Base-by-base conservation (phyloP, 2,329 filamentous ascomycete species). In the Metarhizium brunneum region DNA sequence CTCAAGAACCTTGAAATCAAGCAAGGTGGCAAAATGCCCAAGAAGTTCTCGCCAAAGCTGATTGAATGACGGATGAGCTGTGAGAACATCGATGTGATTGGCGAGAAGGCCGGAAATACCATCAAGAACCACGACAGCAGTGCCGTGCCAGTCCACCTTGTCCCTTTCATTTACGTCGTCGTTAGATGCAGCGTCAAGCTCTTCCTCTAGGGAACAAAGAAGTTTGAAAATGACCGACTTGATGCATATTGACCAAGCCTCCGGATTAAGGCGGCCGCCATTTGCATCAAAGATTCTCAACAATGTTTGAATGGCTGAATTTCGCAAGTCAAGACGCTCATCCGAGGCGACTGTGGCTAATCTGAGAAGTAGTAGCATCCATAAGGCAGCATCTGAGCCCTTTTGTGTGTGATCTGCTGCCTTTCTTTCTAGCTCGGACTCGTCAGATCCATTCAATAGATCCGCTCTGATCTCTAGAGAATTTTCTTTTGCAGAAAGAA, bases 201-300 rank as follows among this genome's bases (percentile, higher is more conserved):
- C 79, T 29, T 72, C 68, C 62, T 86, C 81, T n/a, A 92, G 85
- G 0, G 83, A 85, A 4, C 84, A 79, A 3, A 95, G 71, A 61
- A 96, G 83, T 57, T 82, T 83, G 69, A 96, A 92, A 2, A 96
- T 78, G 6, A 96, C 87, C 6, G 82, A 84, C 57, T 88, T 85
- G 55, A 96, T 81, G 62, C 91, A 94, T 32, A 92, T 79, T 50
- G 86, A 85, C 92, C 91, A 97, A 0, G 88, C 86, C 64, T 87
- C 83, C 0, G 89, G 79, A 45, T 81, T 85, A 4, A 96, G 76
- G 54, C 87, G 86, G 61, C 92, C 87, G 11, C 90, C 90, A 60
- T 95, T 95, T 1, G 90, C 91, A 67, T 96, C 91, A 59, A 97
- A 91, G 20, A 97, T 96, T 49, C 91, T 83, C 55, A 96, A 79